Conservation (phyloP, 1,284 basidiomycete genomes). For the Hypsizygus ulmarius region DNA sequence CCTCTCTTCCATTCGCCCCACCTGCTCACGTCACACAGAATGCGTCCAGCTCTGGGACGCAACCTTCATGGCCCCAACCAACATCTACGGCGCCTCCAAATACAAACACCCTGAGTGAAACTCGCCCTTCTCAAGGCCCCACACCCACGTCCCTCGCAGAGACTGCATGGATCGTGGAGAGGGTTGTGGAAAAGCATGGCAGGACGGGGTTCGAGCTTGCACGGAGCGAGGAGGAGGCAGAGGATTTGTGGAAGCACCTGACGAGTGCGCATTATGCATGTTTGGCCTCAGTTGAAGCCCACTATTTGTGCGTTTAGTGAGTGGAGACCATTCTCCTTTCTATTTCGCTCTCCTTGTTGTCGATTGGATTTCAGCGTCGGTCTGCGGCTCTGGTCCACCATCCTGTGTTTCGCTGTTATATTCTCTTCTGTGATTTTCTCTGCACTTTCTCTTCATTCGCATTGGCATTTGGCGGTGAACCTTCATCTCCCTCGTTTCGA, state of each 20-base stretch:
- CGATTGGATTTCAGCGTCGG: too few relatives aligned
- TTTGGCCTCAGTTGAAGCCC: slow-evolving; percentile 66
- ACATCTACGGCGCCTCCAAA: slow-evolving; percentile 55
- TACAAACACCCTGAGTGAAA: slow-evolving; percentile 69
- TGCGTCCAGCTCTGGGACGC: slow-evolving; percentile 81
- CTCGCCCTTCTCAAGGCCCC: slow-evolving; percentile 79
- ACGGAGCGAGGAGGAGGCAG: slow-evolving; percentile 63
- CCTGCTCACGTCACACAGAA: slow-evolving; percentile 35
- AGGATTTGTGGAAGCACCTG: slow-evolving; percentile 79
- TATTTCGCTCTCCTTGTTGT: too few relatives aligned
- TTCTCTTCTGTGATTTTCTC: too few relatives aligned
- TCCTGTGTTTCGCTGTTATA: too few relatives aligned
- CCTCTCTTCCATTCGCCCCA: slow-evolving; percentile 1
- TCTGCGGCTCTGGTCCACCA: too few relatives aligned
- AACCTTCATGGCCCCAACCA: slow-evolving; percentile 69
- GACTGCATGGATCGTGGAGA: slow-evolving; percentile 55
- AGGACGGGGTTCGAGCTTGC: slow-evolving; percentile 73
- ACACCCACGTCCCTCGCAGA: slow-evolving; percentile 60
- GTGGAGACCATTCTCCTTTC: too few relatives aligned
- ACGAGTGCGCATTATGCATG: slow-evolving; percentile 82
- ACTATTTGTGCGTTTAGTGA: too few relatives aligned
- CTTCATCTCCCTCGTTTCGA: slow-evolving; percentile 5
- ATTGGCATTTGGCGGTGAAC: neutral
- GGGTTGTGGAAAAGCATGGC: slow-evolving; percentile 63
- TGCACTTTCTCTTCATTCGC: slow-evolving; percentile 14